These are phyloP conservation scores for Coemansia sp. DNA, from an alignment of 192 early-diverging fungal species.

Conservation along the genomic window DNA sequence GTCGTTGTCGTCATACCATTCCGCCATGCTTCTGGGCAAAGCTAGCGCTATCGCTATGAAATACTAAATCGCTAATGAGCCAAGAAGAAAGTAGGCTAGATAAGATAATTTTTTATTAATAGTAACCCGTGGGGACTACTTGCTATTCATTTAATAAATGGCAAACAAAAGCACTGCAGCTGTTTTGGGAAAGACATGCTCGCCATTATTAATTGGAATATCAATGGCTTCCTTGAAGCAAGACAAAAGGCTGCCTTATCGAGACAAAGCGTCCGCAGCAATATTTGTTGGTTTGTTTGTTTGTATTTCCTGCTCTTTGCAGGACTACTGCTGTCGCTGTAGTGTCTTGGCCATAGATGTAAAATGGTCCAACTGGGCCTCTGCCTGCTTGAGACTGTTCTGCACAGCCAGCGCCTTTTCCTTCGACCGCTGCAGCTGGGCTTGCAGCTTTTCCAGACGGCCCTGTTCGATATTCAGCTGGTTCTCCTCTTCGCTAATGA, in stretches of 20 bases:
- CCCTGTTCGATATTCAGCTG: slow-evolving; percentile 28
- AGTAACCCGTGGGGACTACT: not conserved
- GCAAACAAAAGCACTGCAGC: not conserved
- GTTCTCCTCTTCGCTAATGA: slow-evolving; percentile 34
- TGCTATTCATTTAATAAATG: not conserved
- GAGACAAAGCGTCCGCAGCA: no score
- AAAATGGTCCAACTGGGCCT: slow-evolving; percentile 40
- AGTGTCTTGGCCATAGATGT: slow-evolving; percentile 18
- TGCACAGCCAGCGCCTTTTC: slow-evolving; percentile 12
- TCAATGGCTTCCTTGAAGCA: no score
- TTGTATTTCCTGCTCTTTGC: no score
- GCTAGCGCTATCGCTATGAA: not conserved
- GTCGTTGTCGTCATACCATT: no score
- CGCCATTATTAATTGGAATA: no score
- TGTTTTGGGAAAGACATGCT: not conserved
- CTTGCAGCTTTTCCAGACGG: slow-evolving; percentile 18
- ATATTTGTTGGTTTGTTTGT: no score
- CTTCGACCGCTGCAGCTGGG: slow-evolving; percentile 8
- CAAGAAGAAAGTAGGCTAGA: no score
- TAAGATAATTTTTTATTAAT: no score
- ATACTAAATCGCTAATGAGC: not conserved
- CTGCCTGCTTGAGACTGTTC: slow-evolving; percentile 16
- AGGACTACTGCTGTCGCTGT: not conserved
- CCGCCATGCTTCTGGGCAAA: not conserved
- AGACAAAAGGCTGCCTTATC: no score